Evolutionary conservation across 352 stramenopile species (phyloP), one percentile per base, ranked within the genome.

Genomic region (Phytophthora macrochlamydospora): DNA sequence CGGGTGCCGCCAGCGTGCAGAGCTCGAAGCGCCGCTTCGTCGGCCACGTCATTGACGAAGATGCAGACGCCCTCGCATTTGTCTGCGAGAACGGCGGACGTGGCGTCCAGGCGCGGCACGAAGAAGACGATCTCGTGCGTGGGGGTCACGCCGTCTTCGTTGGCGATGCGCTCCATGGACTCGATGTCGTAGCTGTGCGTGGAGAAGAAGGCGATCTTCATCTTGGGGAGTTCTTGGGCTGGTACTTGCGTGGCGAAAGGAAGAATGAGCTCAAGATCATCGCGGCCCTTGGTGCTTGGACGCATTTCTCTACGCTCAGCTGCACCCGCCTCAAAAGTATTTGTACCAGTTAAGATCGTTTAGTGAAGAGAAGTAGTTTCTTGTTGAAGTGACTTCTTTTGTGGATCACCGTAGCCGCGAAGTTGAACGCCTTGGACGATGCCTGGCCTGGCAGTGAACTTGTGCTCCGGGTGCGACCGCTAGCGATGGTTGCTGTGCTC

Each of bases 21-120:
- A 4, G 48, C 76, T 49, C 83, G 77, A n/a, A 95, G 72, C 35
- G 81, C 74, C 4, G 58, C 75, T 9, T 70, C 79, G 49, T 93
- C 77, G 18, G 86, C 85, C 4, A 73, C 78, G 70, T 96, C 89
- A 69, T 95, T 96, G 43, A 96, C 89, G 67, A 95, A 96, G 65
- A 94, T 88, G 33, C 86, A 77, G 24, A 91, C 79, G 43, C 45
- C 80, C 49, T 93, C 83, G 58, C 72, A 90, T 8, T 75, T 74
- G 3, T 78, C 63, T 0, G 85, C 81, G 44, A 93, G 67, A 53
- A 75, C 64, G 14, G 77, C 83, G 0, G 79, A 90, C 51, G 72
- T 70, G 35, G 51, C 52, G 57, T 74, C 82, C 32, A 92, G 63
- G 33, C 81, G 81, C 52, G 76, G 75, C 37, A 65, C 46, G 42